Conservation (phyloP, 2,329 filamentous ascomycete genomes). For the Eutypa lata region DNA sequence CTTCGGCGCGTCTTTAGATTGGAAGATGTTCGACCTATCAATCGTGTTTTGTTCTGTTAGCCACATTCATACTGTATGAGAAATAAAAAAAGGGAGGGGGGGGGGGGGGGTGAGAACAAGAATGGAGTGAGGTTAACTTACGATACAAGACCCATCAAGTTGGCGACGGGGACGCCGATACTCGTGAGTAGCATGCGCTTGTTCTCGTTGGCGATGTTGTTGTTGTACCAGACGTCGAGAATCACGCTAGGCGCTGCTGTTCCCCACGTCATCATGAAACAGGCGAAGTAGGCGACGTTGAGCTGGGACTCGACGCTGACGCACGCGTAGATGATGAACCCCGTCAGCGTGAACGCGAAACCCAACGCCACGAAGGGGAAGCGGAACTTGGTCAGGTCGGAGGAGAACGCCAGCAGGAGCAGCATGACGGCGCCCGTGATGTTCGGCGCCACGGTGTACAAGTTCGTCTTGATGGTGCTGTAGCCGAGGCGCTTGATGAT, state of each 20-base stretch:
- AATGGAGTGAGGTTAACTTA: too few relatives aligned
- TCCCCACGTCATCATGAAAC: conserved; percentile 82
- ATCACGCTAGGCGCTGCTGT: conserved; percentile 72
- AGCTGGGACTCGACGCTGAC: conserved; percentile 60
- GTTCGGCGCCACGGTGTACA: conserved; percentile 80
- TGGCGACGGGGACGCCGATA: conserved; percentile 71
- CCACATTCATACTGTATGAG: too few relatives aligned
- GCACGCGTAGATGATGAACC: conserved; percentile 75
- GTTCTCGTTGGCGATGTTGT: conserved; percentile 77
- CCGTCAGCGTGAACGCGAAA: conserved; percentile 70
- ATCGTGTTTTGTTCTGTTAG: too few relatives aligned
- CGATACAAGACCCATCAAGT: conserved; percentile 70
- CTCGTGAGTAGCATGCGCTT: conserved; percentile 67
- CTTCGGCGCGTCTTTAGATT: conserved; percentile 59
- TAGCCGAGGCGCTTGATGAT: conserved; percentile 50
- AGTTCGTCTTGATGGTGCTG: conserved; percentile 60
- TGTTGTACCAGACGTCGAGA: conserved; percentile 64
- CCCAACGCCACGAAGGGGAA: conserved; percentile 74
- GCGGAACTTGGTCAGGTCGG: conserved; percentile 62
- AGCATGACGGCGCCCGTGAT: conserved; percentile 70
- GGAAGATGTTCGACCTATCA: conserved; percentile 71
- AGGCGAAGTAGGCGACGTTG: conserved; percentile 70
- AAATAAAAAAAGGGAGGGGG: too few relatives aligned
- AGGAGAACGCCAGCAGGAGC: conserved; percentile 68
- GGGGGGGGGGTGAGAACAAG: too few relatives aligned